Conservation (phyloP, 2,329 filamentous ascomycete genomes). For the Aspergillus niger region DNA sequence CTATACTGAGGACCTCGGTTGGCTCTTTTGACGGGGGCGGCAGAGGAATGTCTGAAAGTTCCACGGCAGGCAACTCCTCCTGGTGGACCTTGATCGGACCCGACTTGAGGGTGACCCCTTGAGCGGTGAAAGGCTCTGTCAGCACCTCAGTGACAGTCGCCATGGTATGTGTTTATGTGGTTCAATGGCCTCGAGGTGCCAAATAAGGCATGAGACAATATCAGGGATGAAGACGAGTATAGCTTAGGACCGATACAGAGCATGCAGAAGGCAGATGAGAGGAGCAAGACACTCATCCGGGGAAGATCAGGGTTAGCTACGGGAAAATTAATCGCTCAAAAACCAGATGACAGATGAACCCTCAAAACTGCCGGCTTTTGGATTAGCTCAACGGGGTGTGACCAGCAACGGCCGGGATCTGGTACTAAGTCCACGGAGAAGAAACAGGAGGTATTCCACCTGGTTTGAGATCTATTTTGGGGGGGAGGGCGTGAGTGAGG, state of each 20-base stretch:
- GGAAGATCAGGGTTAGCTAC: background rate
- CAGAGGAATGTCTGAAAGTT: conserved; percentile 58
- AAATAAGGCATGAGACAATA: background rate
- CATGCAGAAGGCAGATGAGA: background rate
- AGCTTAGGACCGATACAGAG: background rate
- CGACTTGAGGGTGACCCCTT: conserved; percentile 23
- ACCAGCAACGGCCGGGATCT: conserved; percentile 3
- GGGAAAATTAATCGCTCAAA: background rate
- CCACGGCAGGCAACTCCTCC: conserved; percentile 26
- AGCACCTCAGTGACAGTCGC: conserved; percentile 28
- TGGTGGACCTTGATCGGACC: conserved; percentile 29
- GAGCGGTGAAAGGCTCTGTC: conserved; percentile 19
- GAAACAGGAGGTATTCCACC: background rate
- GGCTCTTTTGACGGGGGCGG: conserved; percentile 64
- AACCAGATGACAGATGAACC: background rate
- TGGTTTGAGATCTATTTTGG: background rate
- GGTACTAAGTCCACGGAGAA: conserved; percentile 2
- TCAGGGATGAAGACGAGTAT: background rate
- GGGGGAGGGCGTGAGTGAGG: background rate
- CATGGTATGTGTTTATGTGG: conserved; percentile 20
- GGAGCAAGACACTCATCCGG: background rate
- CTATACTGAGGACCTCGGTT: conserved; percentile 68
- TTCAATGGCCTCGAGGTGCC: background rate
- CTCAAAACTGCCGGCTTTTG: background rate
- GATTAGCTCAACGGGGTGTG: conserved; percentile 2